Evolutionary conservation across 257 asterid species (phyloP).

Genomic region (Przewalskia tangutica): DNA sequence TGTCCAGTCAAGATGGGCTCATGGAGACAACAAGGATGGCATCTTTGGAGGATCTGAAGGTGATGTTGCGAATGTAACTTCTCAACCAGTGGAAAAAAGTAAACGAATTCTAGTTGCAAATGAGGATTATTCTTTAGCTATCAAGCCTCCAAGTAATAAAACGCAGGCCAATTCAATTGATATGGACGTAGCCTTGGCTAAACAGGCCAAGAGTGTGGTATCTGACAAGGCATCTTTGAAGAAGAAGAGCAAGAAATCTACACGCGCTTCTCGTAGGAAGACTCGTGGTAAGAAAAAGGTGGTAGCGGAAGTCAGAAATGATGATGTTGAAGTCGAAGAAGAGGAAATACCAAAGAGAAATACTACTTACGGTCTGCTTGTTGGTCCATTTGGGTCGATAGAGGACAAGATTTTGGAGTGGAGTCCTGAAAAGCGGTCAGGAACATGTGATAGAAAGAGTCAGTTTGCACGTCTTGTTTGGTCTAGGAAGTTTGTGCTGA

Average conservation of each 20-base stretch:
- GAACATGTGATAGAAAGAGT: slow-evolving; percentile 89
- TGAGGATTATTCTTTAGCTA: slow-evolving; percentile 32
- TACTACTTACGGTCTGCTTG: slow-evolving; percentile 67
- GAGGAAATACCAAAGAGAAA: slow-evolving; percentile 73
- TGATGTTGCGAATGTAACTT: slow-evolving; percentile 27
- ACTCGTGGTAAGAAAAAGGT: slow-evolving; percentile 32
- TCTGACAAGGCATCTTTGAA: slow-evolving; percentile 22
- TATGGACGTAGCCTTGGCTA: slow-evolving; percentile 25
- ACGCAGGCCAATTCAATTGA: slow-evolving; percentile 24
- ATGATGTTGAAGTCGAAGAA: slow-evolving; percentile 35
- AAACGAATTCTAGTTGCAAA: slow-evolving; percentile 42
- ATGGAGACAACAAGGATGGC: slow-evolving; percentile 89
- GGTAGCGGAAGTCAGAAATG: slow-evolving; percentile 26
- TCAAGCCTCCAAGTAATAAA: slow-evolving; percentile 10
- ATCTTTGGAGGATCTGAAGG: slow-evolving; percentile 85
- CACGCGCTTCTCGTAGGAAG: slow-evolving; percentile 47
- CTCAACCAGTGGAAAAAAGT: slow-evolving; percentile 19
- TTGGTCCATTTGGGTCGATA: slow-evolving; percentile 85
- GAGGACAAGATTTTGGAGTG: slow-evolving; percentile 83
- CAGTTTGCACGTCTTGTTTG: slow-evolving; percentile 97
- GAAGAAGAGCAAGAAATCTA: slow-evolving; percentile 42
- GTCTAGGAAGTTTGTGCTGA: slow-evolving; percentile 89
- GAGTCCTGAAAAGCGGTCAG: slow-evolving; percentile 81
- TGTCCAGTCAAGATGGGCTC: slow-evolving; percentile 96
- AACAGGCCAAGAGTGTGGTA: slow-evolving; percentile 27